Evolutionary conservation across 2,329 filamentous ascomycete species (phyloP).

Genomic region (Clonostachys byssicola): DNA sequence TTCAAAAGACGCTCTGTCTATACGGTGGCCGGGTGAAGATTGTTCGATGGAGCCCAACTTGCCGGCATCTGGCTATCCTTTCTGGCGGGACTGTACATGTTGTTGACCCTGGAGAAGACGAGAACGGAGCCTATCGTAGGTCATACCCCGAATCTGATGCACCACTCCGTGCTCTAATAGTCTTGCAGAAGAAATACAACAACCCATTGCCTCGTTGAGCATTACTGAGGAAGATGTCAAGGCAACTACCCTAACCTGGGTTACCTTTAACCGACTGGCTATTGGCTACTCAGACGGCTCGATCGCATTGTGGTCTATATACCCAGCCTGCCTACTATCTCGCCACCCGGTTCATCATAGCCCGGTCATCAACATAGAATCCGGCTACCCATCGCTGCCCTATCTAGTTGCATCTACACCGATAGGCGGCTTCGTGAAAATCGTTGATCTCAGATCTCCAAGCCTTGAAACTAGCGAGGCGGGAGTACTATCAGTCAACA

Average conservation of each 20-base stretch:
- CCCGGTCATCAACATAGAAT: conserved; percentile 48
- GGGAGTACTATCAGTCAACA: conserved; percentile 41
- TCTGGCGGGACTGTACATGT: conserved; percentile 47
- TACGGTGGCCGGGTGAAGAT: conserved; percentile 45
- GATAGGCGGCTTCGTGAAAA: conserved; percentile 45
- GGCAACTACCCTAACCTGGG: conserved; percentile 51
- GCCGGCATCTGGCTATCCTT: conserved; percentile 41
- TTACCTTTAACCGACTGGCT: conserved; percentile 48
- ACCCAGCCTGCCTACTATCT: conserved; percentile 41
- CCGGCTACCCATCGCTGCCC: conserved; percentile 52
- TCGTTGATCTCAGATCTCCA: conserved; percentile 49
- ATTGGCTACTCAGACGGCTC: conserved; percentile 54
- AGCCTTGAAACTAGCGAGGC: conserved; percentile 50
- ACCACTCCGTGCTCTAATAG: conserved; percentile 10
- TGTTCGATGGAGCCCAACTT: conserved; percentile 49
- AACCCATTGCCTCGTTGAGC: conserved; percentile 36
- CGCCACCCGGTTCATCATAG: conserved; percentile 50
- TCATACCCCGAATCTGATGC: not conserved
- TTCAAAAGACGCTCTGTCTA: conserved; percentile 40
- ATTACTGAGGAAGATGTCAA: conserved; percentile 39
- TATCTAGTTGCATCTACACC: conserved; percentile 51
- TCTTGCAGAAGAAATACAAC: conserved; percentile 35
- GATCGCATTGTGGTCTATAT: conserved; percentile 51
- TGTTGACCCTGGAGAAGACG: conserved; percentile 29
- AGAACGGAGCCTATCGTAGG: conserved; percentile 35